phyloP scores from a whole-genome alignment of 768 basidiomycete genomes.

The Mycena haematopus region DNA sequence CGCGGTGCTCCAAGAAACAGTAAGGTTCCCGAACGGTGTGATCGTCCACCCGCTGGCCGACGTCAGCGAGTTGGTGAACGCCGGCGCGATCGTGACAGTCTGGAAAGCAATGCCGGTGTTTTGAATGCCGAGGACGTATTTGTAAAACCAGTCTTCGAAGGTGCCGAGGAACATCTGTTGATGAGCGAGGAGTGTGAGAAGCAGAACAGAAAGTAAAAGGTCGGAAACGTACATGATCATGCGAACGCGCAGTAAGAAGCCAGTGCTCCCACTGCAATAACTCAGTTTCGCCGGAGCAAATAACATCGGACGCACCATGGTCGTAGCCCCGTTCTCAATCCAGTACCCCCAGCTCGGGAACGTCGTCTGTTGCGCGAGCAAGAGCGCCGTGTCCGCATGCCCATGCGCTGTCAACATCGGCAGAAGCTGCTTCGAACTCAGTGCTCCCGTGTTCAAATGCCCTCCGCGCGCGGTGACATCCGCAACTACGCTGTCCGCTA shows the following conservation, averaged over 20 bases:
- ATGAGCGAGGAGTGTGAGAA: background rate
- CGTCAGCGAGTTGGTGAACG: slow-evolving; percentile 25
- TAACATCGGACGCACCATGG: slow-evolving; percentile 30
- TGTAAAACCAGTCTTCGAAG: slow-evolving; percentile 41
- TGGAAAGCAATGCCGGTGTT: slow-evolving; percentile 35
- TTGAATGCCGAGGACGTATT: slow-evolving; percentile 37
- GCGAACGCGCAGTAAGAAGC: slow-evolving; percentile 37
- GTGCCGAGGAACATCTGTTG: slow-evolving; percentile 40
- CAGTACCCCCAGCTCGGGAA: slow-evolving; percentile 41
- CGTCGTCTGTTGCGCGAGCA: slow-evolving; percentile 36
- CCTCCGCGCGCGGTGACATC: slow-evolving; percentile 33
- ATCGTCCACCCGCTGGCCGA: slow-evolving; percentile 35
- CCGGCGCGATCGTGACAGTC: slow-evolving; percentile 33
- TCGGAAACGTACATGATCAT: slow-evolving; percentile 36
- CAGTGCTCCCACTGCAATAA: slow-evolving; percentile 39
- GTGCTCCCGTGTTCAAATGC: slow-evolving; percentile 36
- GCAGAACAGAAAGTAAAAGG: background rate
- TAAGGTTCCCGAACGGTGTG: slow-evolving; percentile 38
- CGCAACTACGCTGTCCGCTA: slow-evolving; percentile 35
- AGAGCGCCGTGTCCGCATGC: slow-evolving; percentile 36
- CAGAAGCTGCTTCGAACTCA: slow-evolving; percentile 36
- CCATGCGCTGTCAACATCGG: slow-evolving; percentile 34
- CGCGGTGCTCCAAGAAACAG: slow-evolving; percentile 30
- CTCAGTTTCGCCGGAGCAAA: background rate
- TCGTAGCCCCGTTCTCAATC: slow-evolving; percentile 38